phyloP scores from a whole-genome alignment of 352 stramenopile species.

The Blastocystis sp. region DNA sequence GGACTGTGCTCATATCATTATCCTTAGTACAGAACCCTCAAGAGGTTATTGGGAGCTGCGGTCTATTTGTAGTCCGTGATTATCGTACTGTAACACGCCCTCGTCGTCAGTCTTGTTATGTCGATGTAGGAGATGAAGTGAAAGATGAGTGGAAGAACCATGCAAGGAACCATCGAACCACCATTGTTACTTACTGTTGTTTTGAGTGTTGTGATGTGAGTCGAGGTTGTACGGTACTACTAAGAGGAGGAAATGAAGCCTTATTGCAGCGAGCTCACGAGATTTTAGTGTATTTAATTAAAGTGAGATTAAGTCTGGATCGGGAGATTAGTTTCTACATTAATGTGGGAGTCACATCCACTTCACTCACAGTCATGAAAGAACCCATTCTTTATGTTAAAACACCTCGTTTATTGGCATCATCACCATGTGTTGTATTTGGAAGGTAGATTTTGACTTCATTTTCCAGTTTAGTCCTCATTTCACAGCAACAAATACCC shows the following conservation, averaged over 20 bases:
- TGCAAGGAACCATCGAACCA: background rate
- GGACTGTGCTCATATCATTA: background rate
- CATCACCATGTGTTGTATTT: conserved; percentile 28
- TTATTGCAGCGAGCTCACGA: background rate
- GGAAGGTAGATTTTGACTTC: background rate
- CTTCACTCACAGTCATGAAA: background rate
- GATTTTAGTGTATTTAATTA: conserved; percentile 45
- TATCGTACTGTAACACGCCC: background rate
- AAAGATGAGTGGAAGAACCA: background rate
- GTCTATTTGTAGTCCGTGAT: conserved; percentile 37
- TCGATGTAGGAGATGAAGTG: background rate
- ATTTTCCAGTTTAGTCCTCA: conserved; percentile 5
- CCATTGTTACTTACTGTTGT: conserved; percentile 26
- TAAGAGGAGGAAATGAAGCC: background rate
- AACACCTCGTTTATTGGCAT: conserved; percentile 21
- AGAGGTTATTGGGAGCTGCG: conserved; percentile 46
- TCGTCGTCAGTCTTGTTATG: background rate
- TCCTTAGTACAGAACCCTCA: conserved; percentile 25
- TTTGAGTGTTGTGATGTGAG: conserved; percentile 47
- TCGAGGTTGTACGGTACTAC: conserved; percentile 6
- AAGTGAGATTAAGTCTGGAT: background rate
- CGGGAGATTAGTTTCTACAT: conserved; percentile 42
- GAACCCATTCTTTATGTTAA: conserved; percentile 17
- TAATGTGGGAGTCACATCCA: conserved; percentile 35
- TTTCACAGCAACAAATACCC: conserved; percentile 37